Conservation (phyloP, 371 early-diverging fungal species). For the Mortierella sp. region DNA sequence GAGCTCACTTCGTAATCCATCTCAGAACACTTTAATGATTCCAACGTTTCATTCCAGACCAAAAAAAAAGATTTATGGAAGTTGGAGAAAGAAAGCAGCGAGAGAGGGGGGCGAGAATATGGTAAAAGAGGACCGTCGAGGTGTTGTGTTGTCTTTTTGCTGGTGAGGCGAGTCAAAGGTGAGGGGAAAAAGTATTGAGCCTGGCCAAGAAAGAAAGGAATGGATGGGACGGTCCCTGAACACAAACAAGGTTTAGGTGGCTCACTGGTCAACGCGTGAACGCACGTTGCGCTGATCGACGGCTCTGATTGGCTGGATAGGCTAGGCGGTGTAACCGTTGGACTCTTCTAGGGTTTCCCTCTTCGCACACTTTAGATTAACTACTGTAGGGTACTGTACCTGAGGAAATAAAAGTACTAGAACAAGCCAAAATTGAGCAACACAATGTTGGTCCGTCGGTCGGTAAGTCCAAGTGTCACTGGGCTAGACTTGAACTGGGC, state of each 20-base stretch:
- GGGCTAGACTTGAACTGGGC: neutral
- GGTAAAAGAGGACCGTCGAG: slow-evolving; percentile 3
- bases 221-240: neutral
- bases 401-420: neutral
- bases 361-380: neutral
- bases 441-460: neutral
- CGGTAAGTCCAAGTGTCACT: neutral
- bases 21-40: neutral
- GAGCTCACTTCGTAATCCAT: neutral
- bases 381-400: neutral
- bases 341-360: neutral
- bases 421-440: neutral
- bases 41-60: neutral
- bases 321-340: neutral
- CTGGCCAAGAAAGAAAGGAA: neutral
- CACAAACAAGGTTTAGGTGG: neutral
- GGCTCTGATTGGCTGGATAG: slow-evolving; percentile 25
- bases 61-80: neutral
- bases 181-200: neutral
- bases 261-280: slow-evolving; percentile 21
- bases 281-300: slow-evolving; percentile 27
- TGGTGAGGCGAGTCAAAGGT: neutral
- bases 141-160: neutral
- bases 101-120: neutral
- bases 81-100: neutral